These are phyloP conservation scores for Mycena haematopus DNA, from an alignment of 768 basidiomycete genomes.

Conservation along the genomic window DNA sequence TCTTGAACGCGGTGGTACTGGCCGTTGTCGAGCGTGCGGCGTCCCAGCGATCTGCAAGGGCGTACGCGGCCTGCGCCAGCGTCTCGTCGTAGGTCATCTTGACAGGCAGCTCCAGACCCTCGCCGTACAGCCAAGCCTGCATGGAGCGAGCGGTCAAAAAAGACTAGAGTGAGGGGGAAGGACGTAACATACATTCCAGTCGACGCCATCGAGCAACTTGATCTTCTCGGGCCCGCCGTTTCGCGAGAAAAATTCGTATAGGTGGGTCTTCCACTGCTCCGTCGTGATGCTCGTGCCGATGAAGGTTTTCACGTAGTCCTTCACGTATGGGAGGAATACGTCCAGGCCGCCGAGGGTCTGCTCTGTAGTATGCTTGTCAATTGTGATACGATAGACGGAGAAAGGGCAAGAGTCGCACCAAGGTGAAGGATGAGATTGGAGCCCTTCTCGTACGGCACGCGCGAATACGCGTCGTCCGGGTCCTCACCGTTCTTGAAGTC, in stretches of 20 bases:
- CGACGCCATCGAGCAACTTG: slow-evolving; percentile 67
- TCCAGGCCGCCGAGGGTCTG: slow-evolving; percentile 81
- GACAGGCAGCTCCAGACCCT: slow-evolving; percentile 76
- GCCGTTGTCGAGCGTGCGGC: slow-evolving; percentile 48
- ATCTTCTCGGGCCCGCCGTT: slow-evolving; percentile 67
- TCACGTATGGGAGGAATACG: slow-evolving; percentile 83
- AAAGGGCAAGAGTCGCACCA: slow-evolving; percentile 46
- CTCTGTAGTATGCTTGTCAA: slow-evolving; percentile 45
- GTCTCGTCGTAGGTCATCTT: slow-evolving; percentile 67
- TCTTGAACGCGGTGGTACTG: slow-evolving; percentile 59
- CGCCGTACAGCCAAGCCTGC: slow-evolving; percentile 84
- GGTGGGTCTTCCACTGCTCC: slow-evolving; percentile 80
- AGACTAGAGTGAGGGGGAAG: too few relatives aligned
- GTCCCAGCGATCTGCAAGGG: slow-evolving; percentile 79
- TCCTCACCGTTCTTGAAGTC: slow-evolving; percentile 76
- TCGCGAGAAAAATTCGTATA: slow-evolving; percentile 72
- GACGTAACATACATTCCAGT: slow-evolving; percentile 89
- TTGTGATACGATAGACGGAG: too few relatives aligned
- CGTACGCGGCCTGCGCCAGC: slow-evolving; percentile 72
- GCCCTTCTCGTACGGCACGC: slow-evolving; percentile 89
- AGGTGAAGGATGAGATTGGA: slow-evolving; percentile 87
- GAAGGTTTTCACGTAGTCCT: slow-evolving; percentile 83
- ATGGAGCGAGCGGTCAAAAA: not conserved
- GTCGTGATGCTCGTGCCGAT: slow-evolving; percentile 86
- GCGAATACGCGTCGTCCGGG: slow-evolving; percentile 78